Base-by-base conservation (phyloP, 2,329 filamentous ascomycete species). In the Sporothrix brunneoviolacea region DNA sequence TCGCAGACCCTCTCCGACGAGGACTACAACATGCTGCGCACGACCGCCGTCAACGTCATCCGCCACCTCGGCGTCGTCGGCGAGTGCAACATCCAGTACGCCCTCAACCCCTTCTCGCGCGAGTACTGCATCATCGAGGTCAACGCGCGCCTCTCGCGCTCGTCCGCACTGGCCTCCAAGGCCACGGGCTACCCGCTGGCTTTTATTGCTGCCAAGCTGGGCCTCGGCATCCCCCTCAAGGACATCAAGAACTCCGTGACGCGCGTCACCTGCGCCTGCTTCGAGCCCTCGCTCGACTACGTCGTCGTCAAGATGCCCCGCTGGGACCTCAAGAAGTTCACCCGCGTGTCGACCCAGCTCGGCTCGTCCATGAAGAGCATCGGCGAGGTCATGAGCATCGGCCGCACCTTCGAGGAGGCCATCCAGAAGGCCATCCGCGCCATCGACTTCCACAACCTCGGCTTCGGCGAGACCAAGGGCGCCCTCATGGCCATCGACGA, bases 71-170 rank as follows among this genome's bases (percentile, higher is more conserved):
- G 93, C 44, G 93, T 98, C 52, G 91, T 98, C 43, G 93, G 93
- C 67, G 93, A 98, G 72, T 98, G 93, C 72, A 98, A 98, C 70
- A 96, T 98, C 55, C 93, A 98, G 68, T 98, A 97, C 63, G 93
- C 93, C 4, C 74, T 98, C 48, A 96, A 98, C 71, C 93, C 93
- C 3, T 88, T 91, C 68, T 96, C 91, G 1, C 84, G 80, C 65
- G 93, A 98, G 65, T 98, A 96, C 74, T 96, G 93, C 76, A 96
- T 98, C 59, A 98, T 98, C 64, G 93, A 98, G 68, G 93, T 98
- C 73, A 98, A 98, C 63, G 93, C 91, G 43, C 86, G 91, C 77
- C 75, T 98, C 53, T 98, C 91, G 45, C 80, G 93, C 70, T 98
- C 91, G 43, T 98, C 91, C 10, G 91, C 93, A 15, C 75, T 98